Evolutionary conservation across 2,329 filamentous ascomycete genomes (phyloP), one percentile per base, ranked within the genome.

Genomic region (Neophaeococcomyces mojaviensis): DNA sequence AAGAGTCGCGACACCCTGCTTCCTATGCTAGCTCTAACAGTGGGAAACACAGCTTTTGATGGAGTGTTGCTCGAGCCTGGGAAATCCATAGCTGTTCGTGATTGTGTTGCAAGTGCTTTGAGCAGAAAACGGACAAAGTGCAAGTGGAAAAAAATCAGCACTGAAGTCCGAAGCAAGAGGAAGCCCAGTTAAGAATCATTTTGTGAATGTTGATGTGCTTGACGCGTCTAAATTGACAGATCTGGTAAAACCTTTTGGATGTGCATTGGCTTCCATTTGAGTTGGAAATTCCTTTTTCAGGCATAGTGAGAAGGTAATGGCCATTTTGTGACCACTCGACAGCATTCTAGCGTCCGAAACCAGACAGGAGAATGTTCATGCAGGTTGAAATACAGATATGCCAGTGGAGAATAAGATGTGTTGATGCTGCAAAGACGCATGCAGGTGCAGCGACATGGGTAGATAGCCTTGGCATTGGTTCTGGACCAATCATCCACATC

Each of bases 1-100:
- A 46, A 46, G 5, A 46, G 19, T 13, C 35, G 15, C 15, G 43
- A 46, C 13, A 46, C 24, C 12, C 43, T 31, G 28, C 28, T 39
- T 7, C 22, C 5, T 13, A 46, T 39, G 35, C 43, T 46, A 20
- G 13, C 28, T 13, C 35, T 19, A 8, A 19, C 20, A 19, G 19
- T 19, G 16, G 24, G 13, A 18, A 15, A 20, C 36, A 22, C n/a
- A n/a, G n/a, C n/a, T n/a, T n/a, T n/a, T n/a, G n/a, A n/a, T n/a
- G n/a, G n/a, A n/a, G n/a, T 28, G 15, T 16, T 22, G 15, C 26
- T 32, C 13, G 31, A 30, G 4, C 30, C 32, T 22, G 33, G 15
- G 18, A 18, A 28, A 10, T 37, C 32, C 32, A 44, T 37, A 16
- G 4, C 20, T 16, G 3, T 28, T 9, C 37, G 24, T 15, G 10